These are phyloP conservation scores for Dactylellina parvicollis DNA, from an alignment of 2,329 filamentous ascomycete genomes.

Conservation along the genomic window DNA sequence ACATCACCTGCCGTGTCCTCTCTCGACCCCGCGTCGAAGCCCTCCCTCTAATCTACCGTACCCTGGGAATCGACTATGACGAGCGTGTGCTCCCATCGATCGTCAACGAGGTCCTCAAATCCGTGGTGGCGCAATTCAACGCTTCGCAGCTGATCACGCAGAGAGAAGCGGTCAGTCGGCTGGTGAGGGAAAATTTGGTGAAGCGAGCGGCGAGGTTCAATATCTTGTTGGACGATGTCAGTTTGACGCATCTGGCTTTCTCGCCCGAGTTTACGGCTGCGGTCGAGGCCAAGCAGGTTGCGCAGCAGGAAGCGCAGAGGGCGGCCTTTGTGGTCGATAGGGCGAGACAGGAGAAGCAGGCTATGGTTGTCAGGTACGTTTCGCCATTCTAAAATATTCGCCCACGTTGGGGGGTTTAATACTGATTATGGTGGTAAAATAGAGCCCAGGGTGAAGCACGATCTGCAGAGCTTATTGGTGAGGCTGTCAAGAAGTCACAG, in stretches of 20 bases:
- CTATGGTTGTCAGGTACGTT: constrained; percentile 77
- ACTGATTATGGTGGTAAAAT: not conserved
- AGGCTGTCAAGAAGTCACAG: constrained; percentile 99
- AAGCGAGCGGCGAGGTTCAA: constrained; percentile 94
- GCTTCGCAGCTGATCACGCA: constrained; percentile 98
- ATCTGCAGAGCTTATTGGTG: constrained; percentile 96
- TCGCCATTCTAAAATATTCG: not conserved
- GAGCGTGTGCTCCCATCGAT: constrained; percentile 96
- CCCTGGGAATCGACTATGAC: constrained; percentile 93
- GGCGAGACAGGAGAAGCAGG: constrained; percentile 98
- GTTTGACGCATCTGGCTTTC: constrained; percentile 83
- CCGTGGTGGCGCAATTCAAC: constrained; percentile 98
- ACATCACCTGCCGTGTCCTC: constrained; percentile 99
- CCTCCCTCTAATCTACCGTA: constrained; percentile 96
- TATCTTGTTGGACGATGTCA: constrained; percentile 96
- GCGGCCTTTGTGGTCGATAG: constrained; percentile 99
- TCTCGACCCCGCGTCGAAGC: constrained; percentile 87
- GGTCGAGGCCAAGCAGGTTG: constrained; percentile 78
- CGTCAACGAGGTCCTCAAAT: constrained; percentile 98
- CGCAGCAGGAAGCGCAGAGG: constrained; percentile 84
- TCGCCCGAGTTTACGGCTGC: constrained; percentile 78
- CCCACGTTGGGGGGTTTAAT: not conserved
- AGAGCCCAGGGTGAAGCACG: constrained; percentile 98
- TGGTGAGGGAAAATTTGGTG: constrained; percentile 93
- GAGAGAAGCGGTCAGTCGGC: constrained; percentile 90